Evolutionary conservation across 768 basidiomycete species (phyloP), one percentile per base, ranked within the genome.

Genomic region (Gloeostereum incarnatum): DNA sequence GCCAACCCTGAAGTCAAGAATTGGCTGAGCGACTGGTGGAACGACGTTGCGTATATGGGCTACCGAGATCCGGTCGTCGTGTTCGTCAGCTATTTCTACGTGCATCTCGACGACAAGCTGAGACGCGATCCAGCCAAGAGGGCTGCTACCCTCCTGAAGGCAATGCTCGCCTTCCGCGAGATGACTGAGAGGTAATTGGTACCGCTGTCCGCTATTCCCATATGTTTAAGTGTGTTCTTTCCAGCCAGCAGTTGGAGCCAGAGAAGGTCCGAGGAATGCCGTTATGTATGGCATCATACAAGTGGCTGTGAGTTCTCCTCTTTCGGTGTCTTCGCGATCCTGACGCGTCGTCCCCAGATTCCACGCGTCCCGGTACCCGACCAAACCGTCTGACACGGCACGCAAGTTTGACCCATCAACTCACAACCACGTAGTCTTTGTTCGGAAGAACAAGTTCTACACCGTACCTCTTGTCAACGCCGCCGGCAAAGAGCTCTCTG

Each of bases 11-110:
- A 59, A 13, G 57, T 62, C 37, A 66, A 64, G 49, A 92, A 72
- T 64, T 99, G 96, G 96, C 69, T 99, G n/a, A 72, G 75, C 33
- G 90, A 94, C 36, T 99, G 96, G 96, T 99, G 94, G 94, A 93
- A 98, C 60, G 89, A 96, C 24, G 74, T 58, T 4, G 93, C 93
- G 13, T 88, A 86, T 55, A 81, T 89, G 82, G 81, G 65, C 5
- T 88, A 87, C 53, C 73, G 88, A 34, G 93, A 94, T 49, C 80
- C 92, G 2, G 87, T 96, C 34, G 82, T 93, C 21, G 85, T 93
- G 10, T 85, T 78, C 46, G 90, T 93, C 50, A 90, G 82, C 70
- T 99, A 99, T 66, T 98, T 84, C 64, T 99, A 88, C 56, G 73
- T 92, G 6, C 93, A 98, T 57, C 56, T 79, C 31, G 73, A 82